Percentiles rank a stretch among this genome's conserved stretches.
Conservation (phyloP, 2,329 filamentous ascomycete species). For the Sodiomyces alkalinus region DNA sequence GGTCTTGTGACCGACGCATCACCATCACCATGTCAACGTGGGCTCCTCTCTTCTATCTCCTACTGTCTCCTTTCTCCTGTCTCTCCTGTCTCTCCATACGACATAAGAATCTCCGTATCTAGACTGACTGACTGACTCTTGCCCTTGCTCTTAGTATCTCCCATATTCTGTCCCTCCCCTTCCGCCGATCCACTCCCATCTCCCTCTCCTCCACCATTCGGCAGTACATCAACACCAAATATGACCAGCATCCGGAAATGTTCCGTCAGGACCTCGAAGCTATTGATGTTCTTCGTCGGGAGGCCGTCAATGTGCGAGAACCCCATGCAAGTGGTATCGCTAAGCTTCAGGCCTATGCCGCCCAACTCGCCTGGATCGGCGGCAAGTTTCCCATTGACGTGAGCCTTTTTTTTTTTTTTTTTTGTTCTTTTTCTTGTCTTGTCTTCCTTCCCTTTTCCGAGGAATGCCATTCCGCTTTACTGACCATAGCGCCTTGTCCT, state of each 20-base stretch:
- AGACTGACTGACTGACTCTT: no score
- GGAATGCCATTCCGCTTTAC: no score
- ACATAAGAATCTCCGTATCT: no score
- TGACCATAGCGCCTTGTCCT: neutral
- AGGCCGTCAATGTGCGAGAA: slow-evolving; percentile 81
- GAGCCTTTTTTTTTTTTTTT: no score
- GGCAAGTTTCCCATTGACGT: slow-evolving; percentile 96
- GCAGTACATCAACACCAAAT: slow-evolving; percentile 93
- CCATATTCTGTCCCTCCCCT: slow-evolving; percentile 67
- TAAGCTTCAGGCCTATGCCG: slow-evolving; percentile 83
- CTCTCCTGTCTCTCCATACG: no score
- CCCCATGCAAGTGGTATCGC: slow-evolving; percentile 74
- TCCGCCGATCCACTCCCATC: slow-evolving; percentile 69
- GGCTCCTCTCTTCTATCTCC: no score
- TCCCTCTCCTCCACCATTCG: slow-evolving; percentile 72
- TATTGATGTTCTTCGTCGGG: slow-evolving; percentile 68
- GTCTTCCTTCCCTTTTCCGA: no score
- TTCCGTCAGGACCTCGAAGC: slow-evolving; percentile 74
- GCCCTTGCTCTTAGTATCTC: slow-evolving; percentile 14
- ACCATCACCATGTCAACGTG: no score
- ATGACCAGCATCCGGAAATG: slow-evolving; percentile 97
- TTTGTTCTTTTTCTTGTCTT: no score
- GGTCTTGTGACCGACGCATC: no score
- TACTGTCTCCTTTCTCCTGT: no score
- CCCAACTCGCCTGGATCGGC: slow-evolving; percentile 81